phyloP scores from a whole-genome alignment of 257 asterid species.

The Solanum lycopersicoides region DNA sequence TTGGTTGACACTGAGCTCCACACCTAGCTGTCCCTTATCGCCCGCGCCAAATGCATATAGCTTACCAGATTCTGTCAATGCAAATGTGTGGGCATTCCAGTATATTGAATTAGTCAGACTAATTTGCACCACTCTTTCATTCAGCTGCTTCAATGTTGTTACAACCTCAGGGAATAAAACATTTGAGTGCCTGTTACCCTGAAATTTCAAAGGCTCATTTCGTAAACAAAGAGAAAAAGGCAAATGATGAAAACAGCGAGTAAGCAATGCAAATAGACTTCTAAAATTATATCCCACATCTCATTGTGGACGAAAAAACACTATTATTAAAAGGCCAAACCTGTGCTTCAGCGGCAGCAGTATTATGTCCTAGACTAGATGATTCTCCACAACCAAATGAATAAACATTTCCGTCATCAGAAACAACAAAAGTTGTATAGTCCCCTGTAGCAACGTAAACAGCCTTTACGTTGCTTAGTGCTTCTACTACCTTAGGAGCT shows the following conservation, averaged over 20 bases:
- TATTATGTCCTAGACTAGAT: slow-evolving; percentile 86
- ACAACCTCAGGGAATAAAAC: slow-evolving; percentile 71
- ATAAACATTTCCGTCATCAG: slow-evolving; percentile 77
- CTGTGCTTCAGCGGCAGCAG: slow-evolving; percentile 62
- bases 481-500: slow-evolving; percentile 84
- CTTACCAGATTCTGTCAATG: slow-evolving; percentile 83
- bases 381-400: slow-evolving; percentile 98
- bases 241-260: not conserved
- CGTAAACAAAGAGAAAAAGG: not conserved
- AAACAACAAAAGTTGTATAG: slow-evolving; percentile 88
- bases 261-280: not conserved
- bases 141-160: slow-evolving; percentile 59
- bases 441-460: slow-evolving; percentile 93
- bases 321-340: slow-evolving; percentile 23
- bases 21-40: slow-evolving; percentile 93
- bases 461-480: slow-evolving; percentile 65
- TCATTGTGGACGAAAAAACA: not conserved
- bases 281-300: not conserved
- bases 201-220: not conserved
- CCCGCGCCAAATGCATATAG: slow-evolving; percentile 95
- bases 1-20: slow-evolving; percentile 54
- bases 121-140: slow-evolving; percentile 85
- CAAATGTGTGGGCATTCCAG: slow-evolving; percentile 97
- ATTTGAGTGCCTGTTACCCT: slow-evolving; percentile 67
- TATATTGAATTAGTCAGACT: slow-evolving; percentile 91